These are phyloP conservation scores for Salix dunnii DNA, from an alignment of 345 rosid species.

Conservation along the genomic window DNA sequence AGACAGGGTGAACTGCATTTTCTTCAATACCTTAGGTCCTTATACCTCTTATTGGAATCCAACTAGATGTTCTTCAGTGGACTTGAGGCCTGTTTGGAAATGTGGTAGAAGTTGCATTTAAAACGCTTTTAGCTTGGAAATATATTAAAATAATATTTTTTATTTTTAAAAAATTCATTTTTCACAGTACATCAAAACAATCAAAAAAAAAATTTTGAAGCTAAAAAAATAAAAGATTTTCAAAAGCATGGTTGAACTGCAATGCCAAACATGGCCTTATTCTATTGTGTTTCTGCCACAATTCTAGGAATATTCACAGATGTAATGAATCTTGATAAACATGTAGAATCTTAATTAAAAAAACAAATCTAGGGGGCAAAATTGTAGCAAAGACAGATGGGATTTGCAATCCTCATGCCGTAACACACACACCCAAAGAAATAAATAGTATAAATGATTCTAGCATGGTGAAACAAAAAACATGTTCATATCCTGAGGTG, in stretches of 20 bases:
- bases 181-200: too few relatives aligned
- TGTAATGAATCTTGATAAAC: background rate
- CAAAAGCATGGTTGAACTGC: too few relatives aligned
- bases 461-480: background rate
- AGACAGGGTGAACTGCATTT: background rate
- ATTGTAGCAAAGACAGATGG: background rate
- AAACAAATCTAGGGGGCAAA: background rate
- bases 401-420: background rate
- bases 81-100: too few relatives aligned
- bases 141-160: too few relatives aligned
- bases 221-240: too few relatives aligned
- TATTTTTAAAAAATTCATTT: too few relatives aligned
- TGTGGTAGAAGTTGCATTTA: too few relatives aligned
- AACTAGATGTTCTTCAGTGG: too few relatives aligned
- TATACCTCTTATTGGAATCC: background rate
- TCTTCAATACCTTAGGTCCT: background rate
- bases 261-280: too few relatives aligned
- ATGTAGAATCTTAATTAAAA: background rate
- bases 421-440: background rate
- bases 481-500: slow-evolving; percentile 1
- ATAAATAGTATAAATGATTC: background rate
- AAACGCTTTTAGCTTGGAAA: too few relatives aligned
- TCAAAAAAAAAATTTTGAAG: too few relatives aligned
- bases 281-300: background rate
- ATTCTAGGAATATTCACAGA: background rate